Evolutionary conservation across 2,329 filamentous ascomycete genomes (phyloP), one percentile per base, ranked within the genome.

Genomic region (Claviceps maximensis): DNA sequence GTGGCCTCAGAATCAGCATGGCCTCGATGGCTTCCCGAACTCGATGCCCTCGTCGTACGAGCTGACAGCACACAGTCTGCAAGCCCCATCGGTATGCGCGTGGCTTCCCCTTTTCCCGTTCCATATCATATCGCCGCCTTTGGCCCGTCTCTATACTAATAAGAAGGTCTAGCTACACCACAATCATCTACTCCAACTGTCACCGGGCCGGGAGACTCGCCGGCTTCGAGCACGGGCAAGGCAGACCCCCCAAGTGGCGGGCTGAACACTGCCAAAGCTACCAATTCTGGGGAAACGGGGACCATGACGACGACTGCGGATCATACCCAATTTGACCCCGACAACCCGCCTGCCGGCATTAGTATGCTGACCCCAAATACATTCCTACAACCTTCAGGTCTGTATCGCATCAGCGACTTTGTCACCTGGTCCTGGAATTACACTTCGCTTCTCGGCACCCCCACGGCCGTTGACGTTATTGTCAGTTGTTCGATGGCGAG

Each of bases 401-500:
- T 81, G 42, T 83, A 78, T 72, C 79, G 79, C 61, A 79, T 84
- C 56, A 76, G 78, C 56, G 74, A 82, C 61, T 70, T 70, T 46
- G 69, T 83, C 45, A 83, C 79, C 15, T 80, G 78, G 66, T 74
- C 68, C 47, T 85, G 80, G 80, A 84, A 84, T 67, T 84, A 83
- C 69, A 84, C 82, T 3, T 75, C 75, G 46, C 65, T 85, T 31
- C 70, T 73, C 53, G 78, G 69, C 27, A 76, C 71, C 1, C 82
- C 82, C 2, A 80, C 77, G 3, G 80, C 79, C 42, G 62, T 85
- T 54, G 79, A 84, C 57, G 70, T 84, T 15, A 64, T 82, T 54
- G 71, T 80, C 36, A 78, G 76, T 58, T 81, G 77, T 69, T 75
- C 74, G 42, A 64, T 64, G 8, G 76, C 72, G 46, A 65, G 70